These are phyloP conservation scores for Potentilla sterilis DNA, from an alignment of 306 rosid species.

Conservation along the genomic window DNA sequence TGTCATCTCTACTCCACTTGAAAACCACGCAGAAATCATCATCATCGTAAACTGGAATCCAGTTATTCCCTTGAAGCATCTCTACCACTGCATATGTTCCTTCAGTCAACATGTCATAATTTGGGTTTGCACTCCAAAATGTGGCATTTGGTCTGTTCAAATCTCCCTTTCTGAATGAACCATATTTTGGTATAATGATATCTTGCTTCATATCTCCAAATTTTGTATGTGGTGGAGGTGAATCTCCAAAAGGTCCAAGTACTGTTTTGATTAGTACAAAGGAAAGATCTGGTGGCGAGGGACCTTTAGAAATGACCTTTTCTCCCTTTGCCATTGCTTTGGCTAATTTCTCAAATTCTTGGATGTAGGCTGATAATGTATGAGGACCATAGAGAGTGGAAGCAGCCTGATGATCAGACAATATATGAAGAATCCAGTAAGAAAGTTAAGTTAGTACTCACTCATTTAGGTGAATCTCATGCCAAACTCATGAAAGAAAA, in stretches of 20 bases:
- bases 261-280: slow-evolving; percentile 36
- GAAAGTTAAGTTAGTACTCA: not conserved
- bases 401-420: slow-evolving; percentile 54
- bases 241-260: slow-evolving; percentile 43
- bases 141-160: slow-evolving; percentile 42
- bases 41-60: slow-evolving; percentile 62
- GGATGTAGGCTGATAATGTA: slow-evolving; percentile 77
- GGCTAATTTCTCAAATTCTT: slow-evolving; percentile 79
- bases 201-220: slow-evolving; percentile 75
- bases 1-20: slow-evolving; percentile 57
- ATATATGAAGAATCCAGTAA: not conserved
- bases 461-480: not conserved
- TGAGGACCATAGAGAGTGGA: slow-evolving; percentile 88
- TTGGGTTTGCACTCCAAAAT: slow-evolving; percentile 79
- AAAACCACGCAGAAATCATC: slow-evolving; percentile 69
- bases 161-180: slow-evolving; percentile 53
- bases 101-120: slow-evolving; percentile 68
- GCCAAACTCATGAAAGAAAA: not conserved
- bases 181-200: slow-evolving; percentile 43
- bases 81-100: slow-evolving; percentile 78
- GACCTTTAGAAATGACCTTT: slow-evolving; percentile 27
- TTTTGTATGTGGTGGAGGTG: slow-evolving; percentile 43
- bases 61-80: slow-evolving; percentile 48
- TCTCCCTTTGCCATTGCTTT: slow-evolving; percentile 61
- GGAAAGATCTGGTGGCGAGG: slow-evolving; percentile 72